Percentiles rank a stretch among this genome's conserved stretches.
phyloP scores from a whole-genome alignment of 352 stramenopile species.

The Globisporangium cederbergense region DNA sequence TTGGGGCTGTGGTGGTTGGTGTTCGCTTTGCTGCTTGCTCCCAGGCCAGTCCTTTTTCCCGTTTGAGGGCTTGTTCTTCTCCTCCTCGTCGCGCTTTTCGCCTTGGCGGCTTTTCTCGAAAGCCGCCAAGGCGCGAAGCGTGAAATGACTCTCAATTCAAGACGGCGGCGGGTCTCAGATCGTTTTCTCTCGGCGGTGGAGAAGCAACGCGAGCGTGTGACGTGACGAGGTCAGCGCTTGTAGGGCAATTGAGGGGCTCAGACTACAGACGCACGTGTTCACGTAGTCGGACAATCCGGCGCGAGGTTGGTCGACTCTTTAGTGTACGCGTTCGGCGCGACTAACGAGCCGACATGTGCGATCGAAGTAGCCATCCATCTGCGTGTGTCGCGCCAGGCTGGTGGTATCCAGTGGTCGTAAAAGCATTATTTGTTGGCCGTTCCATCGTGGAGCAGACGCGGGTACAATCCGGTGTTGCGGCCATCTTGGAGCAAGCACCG shows the following conservation, averaged over 20 bases:
- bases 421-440: no score
- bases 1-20: not conserved
- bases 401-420: no score
- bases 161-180: conserved; percentile 26
- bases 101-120: conserved; percentile 9
- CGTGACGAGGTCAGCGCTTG: not conserved
- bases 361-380: no score
- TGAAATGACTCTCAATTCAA: conserved; percentile 28
- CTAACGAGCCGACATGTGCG: not conserved
- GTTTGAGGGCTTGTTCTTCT: no score
- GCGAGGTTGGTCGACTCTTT: not conserved
- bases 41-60: conserved; percentile 12
- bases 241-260: not conserved
- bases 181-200: not conserved
- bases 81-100: conserved; percentile 10
- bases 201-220: not conserved
- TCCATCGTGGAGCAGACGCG: no score
- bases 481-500: no score
- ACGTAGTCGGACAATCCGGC: not conserved
- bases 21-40: conserved; percentile 13
- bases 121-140: not conserved
- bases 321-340: not conserved
- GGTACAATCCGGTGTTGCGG: no score
- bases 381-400: no score
- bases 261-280: not conserved